A percentile compares a stretch with the other conserved stretches of the same genome.
phyloP scores from a whole-genome alignment of 2,329 filamentous ascomycete species.

The Thielaviopsis punctulata region DNA sequence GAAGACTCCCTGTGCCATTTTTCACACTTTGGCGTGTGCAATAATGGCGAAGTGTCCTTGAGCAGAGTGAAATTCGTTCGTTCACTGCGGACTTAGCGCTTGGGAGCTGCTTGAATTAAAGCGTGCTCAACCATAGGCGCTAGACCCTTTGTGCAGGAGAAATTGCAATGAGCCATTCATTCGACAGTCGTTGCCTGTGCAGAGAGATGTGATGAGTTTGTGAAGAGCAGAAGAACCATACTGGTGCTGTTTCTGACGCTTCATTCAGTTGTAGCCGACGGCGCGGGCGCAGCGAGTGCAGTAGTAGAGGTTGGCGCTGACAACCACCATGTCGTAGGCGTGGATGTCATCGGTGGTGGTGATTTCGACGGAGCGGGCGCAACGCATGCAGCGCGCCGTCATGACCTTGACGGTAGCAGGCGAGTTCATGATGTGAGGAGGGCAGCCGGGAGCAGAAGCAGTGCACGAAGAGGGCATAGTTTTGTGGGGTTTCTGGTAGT shows the following conservation, averaged over 20 bases:
- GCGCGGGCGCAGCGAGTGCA: slow-evolving; percentile 46
- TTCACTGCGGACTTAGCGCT: too few species aligned
- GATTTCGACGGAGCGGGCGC: slow-evolving; percentile 40
- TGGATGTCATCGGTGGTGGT: slow-evolving; percentile 42
- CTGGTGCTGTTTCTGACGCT: neutral
- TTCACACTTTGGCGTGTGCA: too few species aligned
- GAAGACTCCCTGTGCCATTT: too few species aligned
- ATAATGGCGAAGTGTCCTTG: too few species aligned
- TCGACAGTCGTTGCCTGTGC: too few species aligned
- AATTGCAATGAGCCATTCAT: too few species aligned
- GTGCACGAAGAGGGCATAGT: slow-evolving; percentile 27
- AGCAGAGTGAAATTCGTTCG: too few species aligned
- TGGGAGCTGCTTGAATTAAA: too few species aligned
- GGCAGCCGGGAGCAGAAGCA: slow-evolving; percentile 17
- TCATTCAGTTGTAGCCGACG: slow-evolving; percentile 41
- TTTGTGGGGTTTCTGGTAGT: slow-evolving; percentile 17
- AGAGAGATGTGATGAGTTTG: neutral
- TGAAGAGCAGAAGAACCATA: neutral
- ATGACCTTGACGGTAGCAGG: slow-evolving; percentile 36
- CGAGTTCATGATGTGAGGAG: slow-evolving; percentile 32
- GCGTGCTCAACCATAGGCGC: too few species aligned
- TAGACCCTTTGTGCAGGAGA: too few species aligned
- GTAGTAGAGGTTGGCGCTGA: slow-evolving; percentile 45
- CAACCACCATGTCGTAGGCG: slow-evolving; percentile 46
- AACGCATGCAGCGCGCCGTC: slow-evolving; percentile 45